Conservation (phyloP, 257 asterid genomes). For the Solanum paucissectum region DNA sequence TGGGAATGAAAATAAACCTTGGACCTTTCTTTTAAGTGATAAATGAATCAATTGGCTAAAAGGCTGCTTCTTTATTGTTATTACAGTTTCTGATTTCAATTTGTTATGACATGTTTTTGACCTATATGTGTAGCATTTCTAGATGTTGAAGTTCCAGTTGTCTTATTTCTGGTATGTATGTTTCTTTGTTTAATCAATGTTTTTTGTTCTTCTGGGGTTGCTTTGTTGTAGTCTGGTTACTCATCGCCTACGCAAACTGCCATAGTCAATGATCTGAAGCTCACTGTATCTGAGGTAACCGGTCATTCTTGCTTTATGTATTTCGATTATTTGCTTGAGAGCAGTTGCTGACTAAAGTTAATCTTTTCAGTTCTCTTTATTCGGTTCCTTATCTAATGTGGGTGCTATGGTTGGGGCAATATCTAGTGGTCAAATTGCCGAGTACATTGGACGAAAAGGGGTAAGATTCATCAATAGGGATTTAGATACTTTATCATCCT, state of each 20-base stretch:
- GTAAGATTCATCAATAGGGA: constrained; percentile 16
- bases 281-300: constrained; percentile 65
- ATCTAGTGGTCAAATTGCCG: constrained; percentile 95
- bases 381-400: constrained; percentile 86
- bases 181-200: background rate
- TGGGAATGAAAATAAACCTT: background rate
- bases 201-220: background rate
- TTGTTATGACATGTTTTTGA: background rate
- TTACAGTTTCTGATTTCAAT: background rate
- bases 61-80: background rate
- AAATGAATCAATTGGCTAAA: background rate
- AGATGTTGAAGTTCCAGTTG: background rate
- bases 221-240: constrained; percentile 64
- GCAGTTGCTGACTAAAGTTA: background rate
- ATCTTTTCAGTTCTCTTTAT: constrained; percentile 60
- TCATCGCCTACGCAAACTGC: constrained; percentile 85
- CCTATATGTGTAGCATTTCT: background rate
- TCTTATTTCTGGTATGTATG: background rate
- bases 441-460: constrained; percentile 94
- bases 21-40: background rate
- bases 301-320: background rate
- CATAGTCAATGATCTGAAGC: constrained; percentile 51
- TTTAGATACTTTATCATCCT: background rate
- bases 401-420: constrained; percentile 99
- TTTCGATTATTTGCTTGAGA: background rate